Evolutionary conservation across 768 basidiomycete species (phyloP).

Genomic region (Mycena galericulata): DNA sequence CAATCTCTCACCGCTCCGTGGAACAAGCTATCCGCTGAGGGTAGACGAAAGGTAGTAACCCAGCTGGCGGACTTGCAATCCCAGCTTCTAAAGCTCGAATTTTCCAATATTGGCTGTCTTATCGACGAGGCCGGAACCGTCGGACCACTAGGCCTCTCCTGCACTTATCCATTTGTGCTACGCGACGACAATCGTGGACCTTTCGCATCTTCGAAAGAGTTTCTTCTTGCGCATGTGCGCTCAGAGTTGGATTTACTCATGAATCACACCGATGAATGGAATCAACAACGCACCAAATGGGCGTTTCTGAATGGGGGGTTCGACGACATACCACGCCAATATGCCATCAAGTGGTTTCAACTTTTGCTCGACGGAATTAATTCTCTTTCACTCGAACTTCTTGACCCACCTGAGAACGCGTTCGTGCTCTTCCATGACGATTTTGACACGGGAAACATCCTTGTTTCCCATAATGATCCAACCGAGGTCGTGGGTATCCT

Average conservation of each 20-base stretch:
- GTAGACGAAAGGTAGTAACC: not conserved
- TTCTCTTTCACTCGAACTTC: not conserved
- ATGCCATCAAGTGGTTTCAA: conserved; percentile 4
- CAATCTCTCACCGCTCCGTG: not conserved
- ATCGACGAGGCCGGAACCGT: not conserved
- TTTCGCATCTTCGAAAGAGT: not conserved
- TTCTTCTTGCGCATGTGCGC: not conserved
- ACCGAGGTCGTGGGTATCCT: conserved; percentile 7
- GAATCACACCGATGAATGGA: not conserved
- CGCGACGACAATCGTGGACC: conserved; percentile 1
- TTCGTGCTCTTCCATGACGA: conserved; percentile 14
- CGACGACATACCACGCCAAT: not conserved
- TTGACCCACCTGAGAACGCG: not conserved
- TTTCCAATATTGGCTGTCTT: not conserved
- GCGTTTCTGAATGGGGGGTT: not conserved
- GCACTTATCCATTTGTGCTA: not conserved
- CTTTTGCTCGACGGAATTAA: not conserved
- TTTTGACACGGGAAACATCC: conserved; percentile 1
- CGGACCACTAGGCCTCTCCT: not conserved
- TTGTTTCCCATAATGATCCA: conserved; percentile 1
- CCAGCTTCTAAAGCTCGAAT: not conserved
- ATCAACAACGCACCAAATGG: not conserved
- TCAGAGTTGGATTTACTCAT: not conserved
- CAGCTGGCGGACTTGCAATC: not conserved
- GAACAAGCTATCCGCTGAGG: not conserved